Base-by-base conservation (phyloP, 352 stramenopile genomes). In the Phytophthora pini region DNA sequence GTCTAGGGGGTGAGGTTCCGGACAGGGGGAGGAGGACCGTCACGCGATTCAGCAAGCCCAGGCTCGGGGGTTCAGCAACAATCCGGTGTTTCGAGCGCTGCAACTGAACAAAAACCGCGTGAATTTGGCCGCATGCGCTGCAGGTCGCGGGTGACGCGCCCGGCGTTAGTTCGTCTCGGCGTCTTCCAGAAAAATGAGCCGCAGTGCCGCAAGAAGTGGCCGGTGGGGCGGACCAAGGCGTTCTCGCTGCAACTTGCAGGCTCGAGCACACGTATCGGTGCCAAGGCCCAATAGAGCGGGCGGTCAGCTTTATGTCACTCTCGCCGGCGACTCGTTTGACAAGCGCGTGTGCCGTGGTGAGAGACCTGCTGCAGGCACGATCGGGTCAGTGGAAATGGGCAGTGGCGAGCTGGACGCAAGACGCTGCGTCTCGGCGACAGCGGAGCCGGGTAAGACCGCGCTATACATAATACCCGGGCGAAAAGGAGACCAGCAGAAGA, bases 41-140 rank as follows among this genome's bases (percentile, higher is more conserved):
- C 31, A 36, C 31, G 31, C 31, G 31, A 36, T 36, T 36, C 31
- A 36, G 31, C 31, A 36, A 36, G 31, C 31, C 31, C 31, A 36
- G 31, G 71, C 41, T 50, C 63, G 54, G 64, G 65, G 60, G 59
- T 80, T 80, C 72, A 80, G 72, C 60, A 77, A 62, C 59, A 70
- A 71, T 77, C 65, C 64, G 67, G 63, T 76, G 68, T 60, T 68
- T 71, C 44, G 62, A 69, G 56, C 36, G 44, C 54, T 44, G 56
- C 58, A 70, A 65, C 38, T 62, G 69, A 61, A 72, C 60, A 72
- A 72, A 77, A 65, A 72, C 61, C 32, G 38, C 57, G 52, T 52
- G 39, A 47, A 47, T 39, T 43, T 58, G 57, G 56, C 50, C 40
- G 20, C 44, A 56, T 39, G 5, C 17, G 47, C 10, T 40, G 20